A percentile compares a stretch with the other conserved stretches of the same genome.
Conservation (phyloP, 129 eudicot genomes). For the Helianthus tuberosus region DNA sequence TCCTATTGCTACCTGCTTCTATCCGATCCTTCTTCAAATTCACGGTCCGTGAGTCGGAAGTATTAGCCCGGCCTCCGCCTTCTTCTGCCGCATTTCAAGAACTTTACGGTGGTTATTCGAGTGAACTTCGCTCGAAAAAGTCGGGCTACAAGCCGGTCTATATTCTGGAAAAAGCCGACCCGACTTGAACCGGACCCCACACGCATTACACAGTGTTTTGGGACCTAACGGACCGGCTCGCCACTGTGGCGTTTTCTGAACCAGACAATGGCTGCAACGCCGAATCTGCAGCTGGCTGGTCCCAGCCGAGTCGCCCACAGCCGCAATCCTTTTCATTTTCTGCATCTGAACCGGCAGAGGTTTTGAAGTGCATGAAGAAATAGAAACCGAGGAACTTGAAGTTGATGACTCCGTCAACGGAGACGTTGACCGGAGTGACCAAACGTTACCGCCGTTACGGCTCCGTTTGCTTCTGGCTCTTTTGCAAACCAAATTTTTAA, state of each 20-base stretch:
- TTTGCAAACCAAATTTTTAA: constrained; percentile 51
- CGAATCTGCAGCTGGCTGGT: constrained; percentile 44
- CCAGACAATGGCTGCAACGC: constrained; percentile 72
- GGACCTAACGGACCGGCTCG: constrained; percentile 89
- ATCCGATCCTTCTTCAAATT: constrained; percentile 12
- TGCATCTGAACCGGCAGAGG: constrained; percentile 33
- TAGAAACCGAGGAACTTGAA: constrained; percentile 50
- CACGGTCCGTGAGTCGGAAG: no score
- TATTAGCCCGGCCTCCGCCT: constrained; percentile 69
- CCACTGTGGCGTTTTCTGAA: constrained; percentile 96
- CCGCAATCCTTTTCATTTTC: constrained; percentile 33
- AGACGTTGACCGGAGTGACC: constrained; percentile 55
- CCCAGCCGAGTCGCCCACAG: constrained; percentile 8
- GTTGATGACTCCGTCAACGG: constrained; percentile 48
- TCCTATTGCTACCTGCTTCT: constrained; percentile 4
- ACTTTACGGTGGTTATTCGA: constrained; percentile 92
- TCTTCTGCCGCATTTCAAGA: constrained; percentile 84
- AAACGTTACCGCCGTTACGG: constrained; percentile 54
- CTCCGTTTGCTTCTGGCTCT: constrained; percentile 69
- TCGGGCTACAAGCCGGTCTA: constrained; percentile 93
- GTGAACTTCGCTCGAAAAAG: constrained; percentile 64
- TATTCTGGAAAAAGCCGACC: constrained; percentile 92
- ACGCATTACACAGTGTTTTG: constrained; percentile 89
- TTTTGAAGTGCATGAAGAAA: constrained; percentile 43
- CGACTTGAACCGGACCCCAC: constrained; percentile 93